Evolutionary conservation across 345 rosid species (phyloP), one percentile per base, ranked within the genome.

Genomic region (Viola odorata): DNA sequence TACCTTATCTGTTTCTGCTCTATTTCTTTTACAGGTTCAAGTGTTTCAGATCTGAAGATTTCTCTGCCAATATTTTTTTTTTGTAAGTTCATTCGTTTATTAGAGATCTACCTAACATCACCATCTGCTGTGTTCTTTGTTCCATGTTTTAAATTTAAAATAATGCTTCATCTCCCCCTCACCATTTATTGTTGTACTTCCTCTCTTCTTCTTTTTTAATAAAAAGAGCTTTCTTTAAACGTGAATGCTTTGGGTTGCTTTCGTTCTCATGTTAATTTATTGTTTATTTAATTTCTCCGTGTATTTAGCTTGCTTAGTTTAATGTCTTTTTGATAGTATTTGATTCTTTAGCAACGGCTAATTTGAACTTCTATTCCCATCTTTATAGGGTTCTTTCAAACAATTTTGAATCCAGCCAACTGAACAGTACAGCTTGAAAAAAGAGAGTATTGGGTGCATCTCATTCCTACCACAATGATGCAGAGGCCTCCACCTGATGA

Each of bases 401-500:
- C 48, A 12, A 37, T 13, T 72, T 66, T 44, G 58, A 61, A 69
- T 58, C 36, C 10, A 36, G 16, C 32, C 32, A 23, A 23, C 32
- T 23, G 32, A 55, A 42, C 58, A 6, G 8, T 61, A 48, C 57
- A n/a, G 15, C 50, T 64, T 67, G 50, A 45, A 54, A 56, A 13
- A 13, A 15, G 56, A n/a, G 61, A 59, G 14, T 45, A 55, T 75
- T 55, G 54, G 62, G 58, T 12, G 11, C 65, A 14, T 62, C 45
- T 71, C 41, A n/a, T 51, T 12, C 48, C 66, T 68, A 7, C 40
- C 14, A 15, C 39, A 40, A 85, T 71, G 60, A 86, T 86, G 96
- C 95, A 78, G 72, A 77, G 91, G 79, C 96, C 91, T 53, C 89
- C 78, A 3, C 87, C 73, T 6, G 96, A 81, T 45, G 96, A 88